Evolutionary conservation across 345 rosid species (phyloP).

Genomic region (Citrus sp.): DNA sequence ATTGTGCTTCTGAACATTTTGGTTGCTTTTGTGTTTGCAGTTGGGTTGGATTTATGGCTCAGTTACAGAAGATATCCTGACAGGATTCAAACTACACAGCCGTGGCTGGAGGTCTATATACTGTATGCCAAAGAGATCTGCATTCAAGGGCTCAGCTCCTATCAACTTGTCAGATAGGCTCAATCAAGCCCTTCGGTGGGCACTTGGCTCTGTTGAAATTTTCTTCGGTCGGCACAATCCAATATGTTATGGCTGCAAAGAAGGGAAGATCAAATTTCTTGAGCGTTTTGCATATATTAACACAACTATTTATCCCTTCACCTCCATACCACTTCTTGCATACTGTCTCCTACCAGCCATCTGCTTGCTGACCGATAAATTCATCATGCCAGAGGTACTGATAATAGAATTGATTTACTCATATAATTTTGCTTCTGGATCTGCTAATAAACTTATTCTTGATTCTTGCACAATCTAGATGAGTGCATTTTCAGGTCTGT

Average conservation of each 20-base stretch:
- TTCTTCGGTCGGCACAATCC: conserved; percentile 94
- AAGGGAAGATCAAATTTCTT: conserved; percentile 88
- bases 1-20: conserved; percentile 4
- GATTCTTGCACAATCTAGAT: conserved; percentile 42
- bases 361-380: conserved; percentile 95
- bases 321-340: conserved; percentile 84
- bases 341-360: conserved; percentile 93
- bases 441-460: not conserved
- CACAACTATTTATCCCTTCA: conserved; percentile 96
- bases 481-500: conserved; percentile 87
- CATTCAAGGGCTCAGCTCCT: conserved; percentile 97
- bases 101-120: conserved; percentile 97
- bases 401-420: not conserved
- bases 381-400: conserved; percentile 90
- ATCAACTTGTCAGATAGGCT: conserved; percentile 92
- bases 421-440: not conserved
- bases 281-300: conserved; percentile 85
- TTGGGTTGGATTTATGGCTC: conserved; percentile 98
- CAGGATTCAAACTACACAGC: conserved; percentile 97
- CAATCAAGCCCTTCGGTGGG: conserved; percentile 97
- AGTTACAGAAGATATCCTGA: conserved; percentile 91
- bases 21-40: conserved; percentile 41
- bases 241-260: conserved; percentile 78
- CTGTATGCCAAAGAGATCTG: conserved; percentile 88
- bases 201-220: conserved; percentile 98